Evolutionary conservation across 768 basidiomycete genomes (phyloP), one percentile per base, ranked within the genome.

Genomic region (Lactarius vividus): DNA sequence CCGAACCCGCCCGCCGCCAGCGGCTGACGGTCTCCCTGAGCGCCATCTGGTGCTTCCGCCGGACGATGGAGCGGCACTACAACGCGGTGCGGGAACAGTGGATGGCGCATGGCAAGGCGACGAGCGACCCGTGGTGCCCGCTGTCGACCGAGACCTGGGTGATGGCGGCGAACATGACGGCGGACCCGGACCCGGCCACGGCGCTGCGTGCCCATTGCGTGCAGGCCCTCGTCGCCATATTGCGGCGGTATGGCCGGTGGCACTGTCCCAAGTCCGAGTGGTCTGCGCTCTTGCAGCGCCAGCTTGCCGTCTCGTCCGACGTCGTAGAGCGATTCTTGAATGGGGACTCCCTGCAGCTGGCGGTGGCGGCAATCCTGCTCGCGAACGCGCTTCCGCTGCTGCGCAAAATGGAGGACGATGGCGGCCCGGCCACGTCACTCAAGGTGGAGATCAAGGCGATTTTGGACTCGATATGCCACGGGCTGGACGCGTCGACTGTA

Each of bases 141-240:
- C 49, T 66, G 4, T 54, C 65, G 9, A 44, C 40, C 11, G 60
- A 66, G n/a, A 35, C 64, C 13, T 64, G 65, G 65, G 55, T 42
- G 18, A 11, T 49, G 20, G 65, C 65, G 4, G 28, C 6, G 37
- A 61, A 56, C 33, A 61, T 52, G 44, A 49, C 60, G 11, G 28
- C 42, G 10, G 42, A 65, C 40, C 2, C 7, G 33, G 29, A 65
- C 28, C 59, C 64, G 2, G 20, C 49, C 28, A 57, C 42, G 6
- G 35, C 65, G 28, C 20, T 66, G 29, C 65, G 65, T 16, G 60
- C 60, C 1, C 59, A 61, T 39, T 66, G 65, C 35, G 31, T 66
- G 11, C 61, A 66, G 18, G 60, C 65, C 6, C 29, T 64, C 31
- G 33, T 60, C 10, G 58, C 46, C 2, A 33, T 53, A 23, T 58